Evolutionary conservation across 495 filamentous ascomycete species (phyloP), one percentile per base, ranked within the genome.

Genomic region (Penicillium nucicola): DNA sequence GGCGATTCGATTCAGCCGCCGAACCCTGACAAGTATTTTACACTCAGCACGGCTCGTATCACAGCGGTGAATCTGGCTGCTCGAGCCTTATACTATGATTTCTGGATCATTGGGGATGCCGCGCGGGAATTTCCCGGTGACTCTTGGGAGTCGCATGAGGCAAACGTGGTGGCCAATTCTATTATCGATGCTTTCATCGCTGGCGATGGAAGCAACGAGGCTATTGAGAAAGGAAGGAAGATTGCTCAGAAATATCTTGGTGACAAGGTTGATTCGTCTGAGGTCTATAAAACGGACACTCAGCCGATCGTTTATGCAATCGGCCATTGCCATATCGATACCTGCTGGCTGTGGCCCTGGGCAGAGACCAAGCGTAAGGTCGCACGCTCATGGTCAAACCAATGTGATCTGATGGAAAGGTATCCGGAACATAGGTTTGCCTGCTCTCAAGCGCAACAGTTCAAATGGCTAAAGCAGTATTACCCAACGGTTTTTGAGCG

Each of bases 291-390:
- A 13, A 84, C 74, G 15, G 84, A 83, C 37, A 84, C 82, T 5
- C 69, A 86, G 25, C 81, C 88, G 0, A 75, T 93, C 41, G 90
- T 97, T 15, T 91, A 84, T 60, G 93, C 82, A 15, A 92, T 96
- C 50, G 93, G 93, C 3, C 87, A 98, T 70, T 98, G 93, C 57
- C 93, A 98, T 64, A 98, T 98, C 56, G 93, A 95, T 71, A 92
- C 88, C 20, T 96, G 92, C 69, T 98, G 93, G 93, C 75, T 98
- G 9, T 98, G 93, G 93, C 93, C 93, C 2, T 97, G 87, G 79
- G 93, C 90, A n/a, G 93, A 98, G 76, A 98, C 93, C 1, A 97
- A 96, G 67, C 86, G 93, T 50, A 98, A 98, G 74, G 85, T 97
- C 6, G 93, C 89, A 19, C 83, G 93, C 17, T 97, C 92, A 1